These are phyloP conservation scores for Podaxis sp. DNA, from an alignment of 768 basidiomycete species.

Conservation along the genomic window DNA sequence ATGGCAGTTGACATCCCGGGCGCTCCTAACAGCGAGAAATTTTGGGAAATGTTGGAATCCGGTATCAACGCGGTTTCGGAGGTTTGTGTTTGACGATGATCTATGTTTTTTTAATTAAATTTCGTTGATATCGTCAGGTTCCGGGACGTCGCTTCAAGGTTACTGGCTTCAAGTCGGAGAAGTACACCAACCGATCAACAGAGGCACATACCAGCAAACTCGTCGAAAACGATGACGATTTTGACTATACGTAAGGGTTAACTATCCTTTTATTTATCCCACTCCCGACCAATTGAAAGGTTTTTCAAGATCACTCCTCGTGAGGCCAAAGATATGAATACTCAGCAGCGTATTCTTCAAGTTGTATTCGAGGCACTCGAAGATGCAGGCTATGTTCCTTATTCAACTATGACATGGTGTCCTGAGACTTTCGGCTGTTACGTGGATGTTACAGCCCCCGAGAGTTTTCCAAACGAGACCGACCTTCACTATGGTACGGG, in stretches of 20 bases:
- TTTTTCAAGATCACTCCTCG: slow-evolving; percentile 76
- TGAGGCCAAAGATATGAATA: slow-evolving; percentile 75
- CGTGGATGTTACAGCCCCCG: slow-evolving; percentile 68
- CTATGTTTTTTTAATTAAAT: slow-evolving; percentile 3
- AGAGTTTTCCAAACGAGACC: slow-evolving; percentile 61
- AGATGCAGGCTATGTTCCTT: slow-evolving; percentile 67
- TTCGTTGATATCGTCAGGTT: slow-evolving; percentile 41
- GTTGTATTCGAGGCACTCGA: slow-evolving; percentile 69
- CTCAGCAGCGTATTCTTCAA: slow-evolving; percentile 71
- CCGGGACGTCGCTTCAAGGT: slow-evolving; percentile 58
- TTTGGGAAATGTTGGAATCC: slow-evolving; percentile 61
- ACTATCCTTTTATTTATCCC: not conserved
- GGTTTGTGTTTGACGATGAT: slow-evolving; percentile 33
- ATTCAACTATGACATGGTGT: slow-evolving; percentile 48
- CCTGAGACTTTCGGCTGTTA: slow-evolving; percentile 63
- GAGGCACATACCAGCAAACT: slow-evolving; percentile 65
- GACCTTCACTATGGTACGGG: slow-evolving; percentile 75
- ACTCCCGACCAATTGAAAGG: slow-evolving; percentile 20
- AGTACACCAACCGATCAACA: slow-evolving; percentile 39
- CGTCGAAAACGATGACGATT: slow-evolving; percentile 51
- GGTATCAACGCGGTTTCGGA: slow-evolving; percentile 57
- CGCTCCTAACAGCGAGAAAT: slow-evolving; percentile 41
- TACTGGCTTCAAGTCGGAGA: slow-evolving; percentile 34
- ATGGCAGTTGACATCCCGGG: slow-evolving; percentile 68
- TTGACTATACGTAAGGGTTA: slow-evolving; percentile 52